These are phyloP conservation scores for Cyclocybe aegerita DNA, from an alignment of 768 basidiomycete genomes.

Conservation along the genomic window DNA sequence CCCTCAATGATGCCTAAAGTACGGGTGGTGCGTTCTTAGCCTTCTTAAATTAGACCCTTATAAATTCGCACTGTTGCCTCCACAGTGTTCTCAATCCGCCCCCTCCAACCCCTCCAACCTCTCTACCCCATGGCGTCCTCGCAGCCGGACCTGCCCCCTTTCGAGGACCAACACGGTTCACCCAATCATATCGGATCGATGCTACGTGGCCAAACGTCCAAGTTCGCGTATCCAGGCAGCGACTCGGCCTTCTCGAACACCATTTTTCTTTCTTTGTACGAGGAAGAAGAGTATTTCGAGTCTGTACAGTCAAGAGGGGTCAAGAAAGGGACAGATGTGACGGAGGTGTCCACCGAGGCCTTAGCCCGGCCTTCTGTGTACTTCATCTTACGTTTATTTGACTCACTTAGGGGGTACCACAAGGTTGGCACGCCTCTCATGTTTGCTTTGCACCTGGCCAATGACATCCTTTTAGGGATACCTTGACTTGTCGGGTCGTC, in stretches of 20 bases:
- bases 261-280: conserved; percentile 21
- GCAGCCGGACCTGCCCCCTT: neutral
- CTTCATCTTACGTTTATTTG: conserved; percentile 18
- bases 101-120: no score
- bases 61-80: no score
- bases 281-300: conserved; percentile 20
- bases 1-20: no score
- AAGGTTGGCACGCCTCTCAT: conserved; percentile 11
- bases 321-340: neutral
- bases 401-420: conserved; percentile 21
- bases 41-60: no score
- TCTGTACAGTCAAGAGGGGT: conserved; percentile 5
- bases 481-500: conserved; percentile 23
- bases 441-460: neutral
- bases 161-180: no score
- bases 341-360: neutral
- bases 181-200: no score
- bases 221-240: conserved; percentile 14
- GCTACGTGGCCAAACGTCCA: neutral
- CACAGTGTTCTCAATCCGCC: no score
- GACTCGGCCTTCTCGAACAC: conserved; percentile 12
- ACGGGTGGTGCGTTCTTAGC: no score
- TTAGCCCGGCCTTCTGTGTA: conserved; percentile 16
- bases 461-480: conserved; percentile 13
- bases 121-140: no score